Evolutionary conservation across 2,329 filamentous ascomycete species (phyloP).

Genomic region (Arachnomyces sp.): DNA sequence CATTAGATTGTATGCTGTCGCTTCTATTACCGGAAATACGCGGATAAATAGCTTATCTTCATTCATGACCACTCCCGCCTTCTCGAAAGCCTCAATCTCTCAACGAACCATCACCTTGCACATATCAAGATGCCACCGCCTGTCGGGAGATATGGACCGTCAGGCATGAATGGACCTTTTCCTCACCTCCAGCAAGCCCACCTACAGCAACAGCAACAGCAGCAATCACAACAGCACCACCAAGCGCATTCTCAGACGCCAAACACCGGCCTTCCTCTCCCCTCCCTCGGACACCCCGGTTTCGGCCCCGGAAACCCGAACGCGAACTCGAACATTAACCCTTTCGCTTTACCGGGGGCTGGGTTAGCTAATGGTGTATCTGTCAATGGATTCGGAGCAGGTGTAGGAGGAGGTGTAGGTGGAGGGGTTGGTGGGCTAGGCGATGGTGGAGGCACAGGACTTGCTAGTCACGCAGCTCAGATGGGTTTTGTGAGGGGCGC

Average conservation of each 20-base stretch:
- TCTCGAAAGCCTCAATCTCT: slow-evolving; percentile 9
- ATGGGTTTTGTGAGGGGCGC: slow-evolving; percentile 78
- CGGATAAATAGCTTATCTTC: slow-evolving; percentile 2
- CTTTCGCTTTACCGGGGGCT: slow-evolving; percentile 50
- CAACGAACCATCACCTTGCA: slow-evolving; percentile 11
- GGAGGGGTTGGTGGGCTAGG: slow-evolving; percentile 45
- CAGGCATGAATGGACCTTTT: slow-evolving; percentile 54
- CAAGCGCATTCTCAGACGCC: slow-evolving; percentile 36
- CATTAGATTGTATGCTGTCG: slow-evolving; percentile 8
- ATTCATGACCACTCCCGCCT: slow-evolving; percentile 16
- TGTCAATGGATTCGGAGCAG: slow-evolving; percentile 49
- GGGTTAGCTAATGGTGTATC: slow-evolving; percentile 49
- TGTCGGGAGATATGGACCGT: slow-evolving; percentile 50
- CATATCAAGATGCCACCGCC: slow-evolving; percentile 49
- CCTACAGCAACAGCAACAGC: slow-evolving; percentile 34
- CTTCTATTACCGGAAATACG: too few relatives aligned
- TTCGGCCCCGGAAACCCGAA: slow-evolving; percentile 60
- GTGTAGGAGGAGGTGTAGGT: slow-evolving; percentile 44
- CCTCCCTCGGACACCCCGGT: slow-evolving; percentile 58
- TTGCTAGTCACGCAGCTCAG: slow-evolving; percentile 79
- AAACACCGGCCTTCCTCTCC: slow-evolving; percentile 45
- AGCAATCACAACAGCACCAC: slow-evolving; percentile 41
- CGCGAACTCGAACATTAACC: slow-evolving; percentile 60
- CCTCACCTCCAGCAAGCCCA: slow-evolving; percentile 48
- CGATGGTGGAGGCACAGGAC: slow-evolving; percentile 54